phyloP scores from a whole-genome alignment of 1,284 basidiomycete genomes.

The Marasmius tenuissimus region DNA sequence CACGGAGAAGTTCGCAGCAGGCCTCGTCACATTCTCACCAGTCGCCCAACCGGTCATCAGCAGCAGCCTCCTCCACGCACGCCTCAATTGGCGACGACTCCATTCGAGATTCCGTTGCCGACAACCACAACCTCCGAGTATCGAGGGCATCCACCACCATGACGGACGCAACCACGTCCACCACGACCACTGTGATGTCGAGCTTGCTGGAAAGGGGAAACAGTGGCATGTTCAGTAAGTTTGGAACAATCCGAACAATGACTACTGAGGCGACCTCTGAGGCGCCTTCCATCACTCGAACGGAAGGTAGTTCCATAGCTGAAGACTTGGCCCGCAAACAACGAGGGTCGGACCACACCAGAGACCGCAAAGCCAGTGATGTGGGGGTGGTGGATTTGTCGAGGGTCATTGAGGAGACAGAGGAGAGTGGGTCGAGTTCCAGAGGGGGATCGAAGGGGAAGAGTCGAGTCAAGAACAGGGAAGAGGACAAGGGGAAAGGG shows the following conservation, averaged over 20 bases:
- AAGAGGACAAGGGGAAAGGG: not conserved
- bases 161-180: conserved; percentile 54
- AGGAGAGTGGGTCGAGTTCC: conserved; percentile 54
- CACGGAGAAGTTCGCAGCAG: conserved; percentile 17
- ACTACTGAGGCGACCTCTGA: conserved; percentile 78
- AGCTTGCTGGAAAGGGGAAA: conserved; percentile 59
- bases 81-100: conserved; percentile 33
- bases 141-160: conserved; percentile 46
- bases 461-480: not conserved
- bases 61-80: conserved; percentile 28
- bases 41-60: conserved; percentile 24
- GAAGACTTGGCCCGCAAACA: conserved; percentile 48
- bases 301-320: conserved; percentile 58
- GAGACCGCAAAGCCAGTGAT: conserved; percentile 66
- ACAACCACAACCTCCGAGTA: conserved; percentile 34
- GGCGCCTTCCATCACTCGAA: conserved; percentile 58
- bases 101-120: conserved; percentile 34
- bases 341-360: conserved; percentile 30
- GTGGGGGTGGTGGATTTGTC: conserved; percentile 57
- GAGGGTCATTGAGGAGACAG: conserved; percentile 70
- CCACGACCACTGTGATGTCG: conserved; percentile 58
- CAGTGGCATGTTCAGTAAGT: conserved; percentile 52
- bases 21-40: conserved; percentile 16
- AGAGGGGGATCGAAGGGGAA: conserved; percentile 28
- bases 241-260: conserved; percentile 75